These are phyloP conservation scores for Saccharum spontaneum DNA, from an alignment of 176 grass and related monocot species.

Conservation along the genomic window DNA sequence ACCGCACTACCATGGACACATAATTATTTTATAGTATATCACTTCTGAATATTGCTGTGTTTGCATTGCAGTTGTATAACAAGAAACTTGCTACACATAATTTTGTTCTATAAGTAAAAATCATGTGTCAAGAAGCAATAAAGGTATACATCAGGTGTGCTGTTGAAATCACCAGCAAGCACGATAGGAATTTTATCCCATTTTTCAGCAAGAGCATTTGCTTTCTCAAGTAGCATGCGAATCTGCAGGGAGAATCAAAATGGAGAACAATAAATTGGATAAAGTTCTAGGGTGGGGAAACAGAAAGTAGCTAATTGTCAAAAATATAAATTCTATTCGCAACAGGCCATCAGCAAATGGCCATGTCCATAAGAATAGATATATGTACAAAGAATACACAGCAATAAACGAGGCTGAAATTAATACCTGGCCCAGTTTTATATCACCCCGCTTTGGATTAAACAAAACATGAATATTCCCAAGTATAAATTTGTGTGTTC, in stretches of 20 bases:
- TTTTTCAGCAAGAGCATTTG: constrained; percentile 72
- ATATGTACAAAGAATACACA: background rate
- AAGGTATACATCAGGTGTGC: constrained; percentile 72
- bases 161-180: constrained; percentile 98
- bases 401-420: constrained; percentile 18
- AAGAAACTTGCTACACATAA: background rate
- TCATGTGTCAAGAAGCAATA: constrained; percentile 31
- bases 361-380: background rate
- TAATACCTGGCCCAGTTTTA: constrained; percentile 92
- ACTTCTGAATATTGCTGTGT: background rate
- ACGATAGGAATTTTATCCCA: constrained; percentile 83
- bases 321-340: constrained; percentile 12
- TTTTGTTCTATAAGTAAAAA: constrained; percentile 13
- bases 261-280: background rate
- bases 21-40: constrained; percentile 12
- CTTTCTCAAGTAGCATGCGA: constrained; percentile 63
- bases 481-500: constrained; percentile 56
- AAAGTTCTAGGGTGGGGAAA: constrained; percentile 10
- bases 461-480: constrained; percentile 96
- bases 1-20: background rate
- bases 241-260: constrained; percentile 50
- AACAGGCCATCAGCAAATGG: background rate
- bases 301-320: constrained; percentile 7
- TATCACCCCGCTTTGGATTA: constrained; percentile 84
- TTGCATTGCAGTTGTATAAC: constrained; percentile 14